A percentile compares a stretch with the other conserved stretches of the same genome.
phyloP scores from a whole-genome alignment of 73 alveolate species.

The Paramecium bursaria region DNA sequence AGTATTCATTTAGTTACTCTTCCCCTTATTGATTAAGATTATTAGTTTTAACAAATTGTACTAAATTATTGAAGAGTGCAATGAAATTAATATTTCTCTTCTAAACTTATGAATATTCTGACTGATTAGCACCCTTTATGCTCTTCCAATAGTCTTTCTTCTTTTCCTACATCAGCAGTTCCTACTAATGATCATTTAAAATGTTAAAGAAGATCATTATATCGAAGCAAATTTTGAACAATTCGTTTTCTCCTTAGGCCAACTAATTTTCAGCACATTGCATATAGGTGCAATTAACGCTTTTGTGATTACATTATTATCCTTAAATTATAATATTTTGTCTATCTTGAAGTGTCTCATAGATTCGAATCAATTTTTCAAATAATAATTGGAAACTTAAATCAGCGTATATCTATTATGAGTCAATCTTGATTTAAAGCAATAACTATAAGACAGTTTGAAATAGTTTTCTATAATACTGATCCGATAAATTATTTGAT shows the following conservation, averaged over 20 bases:
- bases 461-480: slow-evolving; percentile 42
- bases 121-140: neutral
- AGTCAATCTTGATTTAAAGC: neutral
- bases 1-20: slow-evolving; percentile 4
- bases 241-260: slow-evolving; percentile 33
- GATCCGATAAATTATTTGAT: slow-evolving; percentile 42
- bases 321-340: slow-evolving; percentile 2
- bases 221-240: slow-evolving; percentile 38
- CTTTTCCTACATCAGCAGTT: neutral
- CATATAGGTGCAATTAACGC: slow-evolving; percentile 33
- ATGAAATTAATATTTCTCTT: slow-evolving; percentile 32
- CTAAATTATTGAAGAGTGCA: slow-evolving; percentile 9
- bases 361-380: neutral
- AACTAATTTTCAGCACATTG: neutral
- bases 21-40: slow-evolving; percentile 14
- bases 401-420: neutral
- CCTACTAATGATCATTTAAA: neutral
- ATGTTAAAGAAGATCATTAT: slow-evolving; percentile 22
- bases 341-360: neutral
- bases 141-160: slow-evolving; percentile 37
- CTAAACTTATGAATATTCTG: slow-evolving; percentile 14
- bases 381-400: neutral
- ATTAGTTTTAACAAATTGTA: neutral
- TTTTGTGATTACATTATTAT: slow-evolving; percentile 24
- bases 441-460: slow-evolving; percentile 7